Evolutionary conservation across 306 rosid species (phyloP).

Genomic region (Castanea sativa): DNA sequence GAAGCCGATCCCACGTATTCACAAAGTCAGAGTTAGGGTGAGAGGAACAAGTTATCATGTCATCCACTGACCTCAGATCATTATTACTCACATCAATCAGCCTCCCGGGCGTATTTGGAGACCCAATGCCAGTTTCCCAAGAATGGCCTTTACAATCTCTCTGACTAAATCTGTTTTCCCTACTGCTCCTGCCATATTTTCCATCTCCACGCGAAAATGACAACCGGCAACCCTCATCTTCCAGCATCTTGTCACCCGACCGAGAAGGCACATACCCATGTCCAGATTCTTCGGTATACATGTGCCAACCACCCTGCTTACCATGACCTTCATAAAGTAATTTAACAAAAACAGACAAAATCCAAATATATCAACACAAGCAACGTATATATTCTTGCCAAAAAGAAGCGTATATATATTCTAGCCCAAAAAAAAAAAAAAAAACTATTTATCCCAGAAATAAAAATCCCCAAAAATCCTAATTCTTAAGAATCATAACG

Average conservation of each 20-base stretch:
- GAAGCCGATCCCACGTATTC: constrained; percentile 68
- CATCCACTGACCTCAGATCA: constrained; percentile 63
- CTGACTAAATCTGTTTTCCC: constrained; percentile 68
- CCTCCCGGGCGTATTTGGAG: constrained; percentile 51
- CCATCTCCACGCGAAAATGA: constrained; percentile 69
- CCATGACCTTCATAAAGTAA: constrained; percentile 83
- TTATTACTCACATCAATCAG: constrained; percentile 40
- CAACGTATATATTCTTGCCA: constrained; percentile 31
- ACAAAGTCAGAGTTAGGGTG: constrained; percentile 57
- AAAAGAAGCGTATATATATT: not conserved
- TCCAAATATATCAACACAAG: constrained; percentile 44
- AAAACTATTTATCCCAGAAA: not conserved
- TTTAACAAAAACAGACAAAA: constrained; percentile 27
- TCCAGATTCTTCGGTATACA: constrained; percentile 75
- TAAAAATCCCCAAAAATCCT: not conserved
- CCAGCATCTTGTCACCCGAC: constrained; percentile 67
- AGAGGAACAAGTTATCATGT: constrained; percentile 43
- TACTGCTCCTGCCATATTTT: constrained; percentile 60
- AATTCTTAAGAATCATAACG: not conserved
- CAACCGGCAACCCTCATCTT: constrained; percentile 58
- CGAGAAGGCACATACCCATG: constrained; percentile 74
- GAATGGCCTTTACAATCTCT: constrained; percentile 74
- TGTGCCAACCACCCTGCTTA: constrained; percentile 93
- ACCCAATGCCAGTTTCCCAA: constrained; percentile 56
- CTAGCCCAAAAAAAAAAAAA: not conserved